A percentile compares a stretch with the other conserved stretches of the same genome.
Conservation (phyloP, 352 stramenopile species). For the Phytophthora citrophthora region DNA sequence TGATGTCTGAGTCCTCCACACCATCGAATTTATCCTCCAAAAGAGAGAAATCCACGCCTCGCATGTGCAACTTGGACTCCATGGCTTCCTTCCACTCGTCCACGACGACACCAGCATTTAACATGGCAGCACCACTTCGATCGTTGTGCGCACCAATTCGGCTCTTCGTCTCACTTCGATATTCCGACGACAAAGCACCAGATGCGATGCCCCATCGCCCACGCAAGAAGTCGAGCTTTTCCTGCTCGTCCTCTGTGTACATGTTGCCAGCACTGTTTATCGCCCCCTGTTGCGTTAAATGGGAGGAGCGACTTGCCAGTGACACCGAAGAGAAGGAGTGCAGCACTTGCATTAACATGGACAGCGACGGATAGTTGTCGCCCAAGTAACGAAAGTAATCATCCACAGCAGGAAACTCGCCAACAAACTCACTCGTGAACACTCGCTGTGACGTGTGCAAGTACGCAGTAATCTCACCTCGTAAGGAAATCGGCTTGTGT, state of each 20-base stretch:
- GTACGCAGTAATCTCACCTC: constrained; percentile 72
- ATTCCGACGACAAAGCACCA: constrained; percentile 2
- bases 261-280: constrained; percentile 1
- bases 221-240: constrained; percentile 39
- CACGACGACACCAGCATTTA: constrained; percentile 37
- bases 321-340: constrained; percentile 51
- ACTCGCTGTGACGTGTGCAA: constrained; percentile 60
- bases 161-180: constrained; percentile 11
- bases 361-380: constrained; percentile 64
- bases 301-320: neutral
- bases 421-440: constrained; percentile 55
- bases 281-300: constrained; percentile 7
- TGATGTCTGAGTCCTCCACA: constrained; percentile 6
- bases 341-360: constrained; percentile 71
- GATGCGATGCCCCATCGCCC: constrained; percentile 23
- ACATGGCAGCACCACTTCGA: constrained; percentile 31
- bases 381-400: constrained; percentile 75
- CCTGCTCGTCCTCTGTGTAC: constrained; percentile 28
- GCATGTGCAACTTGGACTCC: constrained; percentile 19
- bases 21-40: constrained; percentile 38
- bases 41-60: constrained; percentile 49
- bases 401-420: constrained; percentile 63
- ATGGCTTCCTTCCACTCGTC: constrained; percentile 45
- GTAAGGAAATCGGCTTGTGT: constrained; percentile 51
- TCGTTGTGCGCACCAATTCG: constrained; percentile 27